These are phyloP conservation scores for Cryphonectria parasitica DNA, from an alignment of 2,329 filamentous ascomycete genomes.

Conservation along the genomic window DNA sequence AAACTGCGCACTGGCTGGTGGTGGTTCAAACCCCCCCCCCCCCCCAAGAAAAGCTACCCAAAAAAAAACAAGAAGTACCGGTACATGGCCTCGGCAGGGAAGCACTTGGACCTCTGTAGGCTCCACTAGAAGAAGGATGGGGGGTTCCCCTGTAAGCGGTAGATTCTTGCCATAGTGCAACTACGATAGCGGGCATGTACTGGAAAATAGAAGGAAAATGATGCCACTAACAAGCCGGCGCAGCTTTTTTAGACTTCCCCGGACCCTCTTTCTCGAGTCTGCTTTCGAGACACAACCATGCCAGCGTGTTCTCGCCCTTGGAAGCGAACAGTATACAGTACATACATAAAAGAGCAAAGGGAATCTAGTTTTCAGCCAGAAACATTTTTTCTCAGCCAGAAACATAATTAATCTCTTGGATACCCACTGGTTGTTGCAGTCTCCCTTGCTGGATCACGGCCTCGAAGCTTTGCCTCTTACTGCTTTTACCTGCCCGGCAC, in stretches of 20 bases:
- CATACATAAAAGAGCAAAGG: background rate
- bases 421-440: constrained; percentile 9
- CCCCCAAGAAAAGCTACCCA: too few relatives aligned
- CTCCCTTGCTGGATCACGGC: background rate
- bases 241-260: constrained; percentile 9
- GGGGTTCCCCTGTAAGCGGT: background rate
- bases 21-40: too few relatives aligned
- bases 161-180: background rate
- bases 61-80: background rate
- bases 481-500: background rate
- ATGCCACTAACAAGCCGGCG: constrained; percentile 5
- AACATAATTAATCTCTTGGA: constrained; percentile 1
- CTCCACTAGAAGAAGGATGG: background rate
- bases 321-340: background rate
- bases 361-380: background rate
- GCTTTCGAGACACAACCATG: constrained; percentile 16
- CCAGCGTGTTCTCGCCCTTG: background rate
- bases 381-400: background rate
- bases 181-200: background rate
- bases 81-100: constrained; percentile 2
- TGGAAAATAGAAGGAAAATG: background rate
- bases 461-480: background rate
- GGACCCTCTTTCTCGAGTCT: constrained; percentile 8
- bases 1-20: too few relatives aligned
- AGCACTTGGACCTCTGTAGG: background rate